Conservation (phyloP, 2,329 filamentous ascomycete genomes). For the Onygenales sp. region DNA sequence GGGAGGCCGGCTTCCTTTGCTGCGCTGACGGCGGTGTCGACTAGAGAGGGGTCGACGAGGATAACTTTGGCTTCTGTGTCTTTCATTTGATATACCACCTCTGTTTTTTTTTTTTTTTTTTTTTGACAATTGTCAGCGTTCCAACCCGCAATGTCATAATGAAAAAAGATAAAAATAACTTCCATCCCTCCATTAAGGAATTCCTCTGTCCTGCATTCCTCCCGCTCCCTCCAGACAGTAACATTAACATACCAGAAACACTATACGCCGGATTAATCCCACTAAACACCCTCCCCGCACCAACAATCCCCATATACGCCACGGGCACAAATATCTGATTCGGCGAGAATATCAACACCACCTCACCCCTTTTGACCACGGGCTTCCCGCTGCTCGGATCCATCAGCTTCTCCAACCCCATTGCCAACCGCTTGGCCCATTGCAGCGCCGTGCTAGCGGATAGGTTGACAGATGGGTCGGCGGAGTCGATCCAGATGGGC, state of each 20-base stretch:
- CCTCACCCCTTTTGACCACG: conserved; percentile 40
- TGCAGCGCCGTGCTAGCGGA: conserved; percentile 39
- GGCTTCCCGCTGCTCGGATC: background rate
- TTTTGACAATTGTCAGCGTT: too few species aligned
- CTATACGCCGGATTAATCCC: conserved; percentile 47
- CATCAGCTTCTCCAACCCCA: conserved; percentile 36
- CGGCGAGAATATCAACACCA: conserved; percentile 45
- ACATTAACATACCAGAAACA: conserved; percentile 11
- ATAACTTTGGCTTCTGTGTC: conserved; percentile 43
- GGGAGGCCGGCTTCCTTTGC: conserved; percentile 15
- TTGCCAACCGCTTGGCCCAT: conserved; percentile 45
- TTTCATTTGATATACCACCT: conserved; percentile 43
- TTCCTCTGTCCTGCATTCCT: too few species aligned
- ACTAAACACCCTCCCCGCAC: conserved; percentile 45
- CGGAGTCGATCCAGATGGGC: conserved; percentile 47
- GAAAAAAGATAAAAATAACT: too few species aligned
- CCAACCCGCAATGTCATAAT: too few species aligned
- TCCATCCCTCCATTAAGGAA: background rate
- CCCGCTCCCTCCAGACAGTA: background rate
- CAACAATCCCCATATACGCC: conserved; percentile 46
- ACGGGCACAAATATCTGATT: conserved; percentile 50
- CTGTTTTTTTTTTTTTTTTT: conserved; percentile 17
- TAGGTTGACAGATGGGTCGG: conserved; percentile 34
- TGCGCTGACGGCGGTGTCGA: conserved; percentile 32
- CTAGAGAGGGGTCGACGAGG: conserved; percentile 40